Conservation (phyloP, 106 monocot genomes). For the Dendrobium huoshanense region DNA sequence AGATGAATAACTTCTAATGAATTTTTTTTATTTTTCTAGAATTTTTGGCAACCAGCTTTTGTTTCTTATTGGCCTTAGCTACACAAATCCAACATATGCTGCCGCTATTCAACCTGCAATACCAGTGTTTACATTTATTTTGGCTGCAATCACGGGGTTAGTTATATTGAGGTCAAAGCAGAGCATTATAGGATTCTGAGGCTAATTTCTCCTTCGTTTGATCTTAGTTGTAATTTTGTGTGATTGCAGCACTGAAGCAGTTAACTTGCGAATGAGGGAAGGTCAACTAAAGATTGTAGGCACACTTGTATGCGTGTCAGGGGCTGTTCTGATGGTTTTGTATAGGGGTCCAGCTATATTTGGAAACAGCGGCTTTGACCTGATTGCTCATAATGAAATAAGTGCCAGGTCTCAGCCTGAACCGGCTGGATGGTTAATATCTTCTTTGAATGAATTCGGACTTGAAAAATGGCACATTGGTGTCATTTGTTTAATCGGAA, state of each 20-base stretch:
- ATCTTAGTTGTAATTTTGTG: slow-evolving; percentile 4
- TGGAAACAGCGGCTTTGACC: slow-evolving; percentile 29
- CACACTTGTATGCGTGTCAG: slow-evolving; percentile 61
- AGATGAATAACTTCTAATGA: not conserved
- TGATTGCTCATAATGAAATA: slow-evolving; percentile 39
- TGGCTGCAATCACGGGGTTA: slow-evolving; percentile 70
- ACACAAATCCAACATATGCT: slow-evolving; percentile 87
- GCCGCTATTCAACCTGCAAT: slow-evolving; percentile 87
- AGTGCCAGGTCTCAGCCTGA: slow-evolving; percentile 54
- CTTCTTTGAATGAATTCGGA: slow-evolving; percentile 26
- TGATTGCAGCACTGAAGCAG: slow-evolving; percentile 49
- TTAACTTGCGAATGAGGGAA: slow-evolving; percentile 56
- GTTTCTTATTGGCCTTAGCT: slow-evolving; percentile 81
- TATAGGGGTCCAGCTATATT: slow-evolving; percentile 71
- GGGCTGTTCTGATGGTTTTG: slow-evolving; percentile 72
- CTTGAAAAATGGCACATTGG: slow-evolving; percentile 76
- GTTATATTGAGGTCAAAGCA: not conserved
- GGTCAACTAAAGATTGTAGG: slow-evolving; percentile 67
- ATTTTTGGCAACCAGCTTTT: slow-evolving; percentile 90
- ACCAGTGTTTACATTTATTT: slow-evolving; percentile 84
- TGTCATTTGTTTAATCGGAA: slow-evolving; percentile 73
- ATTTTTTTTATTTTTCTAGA: slow-evolving; percentile 18
- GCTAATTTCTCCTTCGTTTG: not conserved
- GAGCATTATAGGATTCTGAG: not conserved
- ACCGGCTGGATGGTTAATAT: slow-evolving; percentile 36